Evolutionary conservation across 257 asterid species (phyloP).

Genomic region (Penstemon newberryi): DNA sequence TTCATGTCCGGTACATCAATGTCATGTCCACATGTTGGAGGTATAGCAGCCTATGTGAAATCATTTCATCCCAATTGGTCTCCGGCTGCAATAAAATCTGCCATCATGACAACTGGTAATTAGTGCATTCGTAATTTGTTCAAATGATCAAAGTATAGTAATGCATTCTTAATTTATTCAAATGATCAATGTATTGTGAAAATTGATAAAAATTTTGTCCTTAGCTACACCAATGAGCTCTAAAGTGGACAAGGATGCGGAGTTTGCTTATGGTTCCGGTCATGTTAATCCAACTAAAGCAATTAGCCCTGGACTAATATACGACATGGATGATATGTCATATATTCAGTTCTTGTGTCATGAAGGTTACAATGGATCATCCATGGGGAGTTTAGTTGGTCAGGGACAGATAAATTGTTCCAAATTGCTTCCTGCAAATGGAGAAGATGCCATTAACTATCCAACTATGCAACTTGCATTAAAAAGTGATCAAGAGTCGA

Average conservation of each 20-base stretch:
- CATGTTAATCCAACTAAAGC: conserved; percentile 73
- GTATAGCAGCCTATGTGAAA: conserved; percentile 81
- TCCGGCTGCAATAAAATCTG: conserved; percentile 83
- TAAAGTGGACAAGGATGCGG: conserved; percentile 59
- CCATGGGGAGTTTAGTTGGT: conserved; percentile 46
- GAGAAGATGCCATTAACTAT: conserved; percentile 81
- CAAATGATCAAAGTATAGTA: background rate
- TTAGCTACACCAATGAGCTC: conserved; percentile 73
- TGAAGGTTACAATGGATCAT: conserved; percentile 65
- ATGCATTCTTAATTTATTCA: no score
- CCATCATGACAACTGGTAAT: conserved; percentile 84
- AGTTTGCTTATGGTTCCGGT: conserved; percentile 88
- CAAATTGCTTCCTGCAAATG: conserved; percentile 52
- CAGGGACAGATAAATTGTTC: conserved; percentile 61
- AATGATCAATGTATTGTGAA: no score
- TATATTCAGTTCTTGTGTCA: conserved; percentile 78
- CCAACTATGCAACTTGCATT: conserved; percentile 82
- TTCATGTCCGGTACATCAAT: conserved; percentile 95
- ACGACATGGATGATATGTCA: conserved; percentile 72
- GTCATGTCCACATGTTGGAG: conserved; percentile 91
- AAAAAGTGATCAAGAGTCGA: conserved; percentile 50
- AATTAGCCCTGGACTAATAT: conserved; percentile 73
- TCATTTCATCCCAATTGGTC: conserved; percentile 88
- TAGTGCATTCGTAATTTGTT: background rate
- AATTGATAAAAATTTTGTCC: background rate